A percentile compares a stretch with the other conserved stretches of the same genome.
phyloP scores from a whole-genome alignment of 208 protist species.

The Trypanosomatidae sp. region DNA sequence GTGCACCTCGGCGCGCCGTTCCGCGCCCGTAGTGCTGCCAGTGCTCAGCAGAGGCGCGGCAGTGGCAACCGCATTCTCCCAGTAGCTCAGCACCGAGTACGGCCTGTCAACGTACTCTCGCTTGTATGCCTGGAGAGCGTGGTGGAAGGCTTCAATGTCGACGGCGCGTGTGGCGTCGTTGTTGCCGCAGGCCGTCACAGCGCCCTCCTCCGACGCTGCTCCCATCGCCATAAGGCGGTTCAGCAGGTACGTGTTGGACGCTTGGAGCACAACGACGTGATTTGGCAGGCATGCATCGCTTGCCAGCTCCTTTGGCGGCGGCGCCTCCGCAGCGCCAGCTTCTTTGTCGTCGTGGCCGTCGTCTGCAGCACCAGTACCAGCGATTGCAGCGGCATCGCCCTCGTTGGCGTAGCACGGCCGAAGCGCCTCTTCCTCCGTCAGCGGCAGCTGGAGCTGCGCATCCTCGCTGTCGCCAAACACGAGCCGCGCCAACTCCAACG shows the following conservation, averaged over 20 bases:
- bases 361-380: conserved; percentile 3
- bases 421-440: conserved; percentile 81
- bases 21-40: conserved; percentile 18
- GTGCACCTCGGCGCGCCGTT: conserved; percentile 34
- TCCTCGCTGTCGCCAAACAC: conserved; percentile 50
- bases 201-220: conserved; percentile 18
- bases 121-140: conserved; percentile 47
- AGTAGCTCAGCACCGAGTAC: conserved; percentile 79
- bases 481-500: conserved; percentile 78
- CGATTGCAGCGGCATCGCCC: background rate
- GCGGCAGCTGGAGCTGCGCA: conserved; percentile 45
- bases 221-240: conserved; percentile 56
- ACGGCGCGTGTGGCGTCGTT: conserved; percentile 19
- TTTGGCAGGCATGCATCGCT: conserved; percentile 69
- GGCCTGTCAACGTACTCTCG: conserved; percentile 57
- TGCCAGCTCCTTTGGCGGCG: conserved; percentile 36
- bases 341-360: conserved; percentile 5
- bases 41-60: conserved; percentile 36
- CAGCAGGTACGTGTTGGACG: conserved; percentile 73
- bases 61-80: conserved; percentile 70
- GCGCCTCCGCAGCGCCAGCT: conserved; percentile 14
- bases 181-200: background rate
- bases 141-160: conserved; percentile 65
- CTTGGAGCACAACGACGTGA: conserved; percentile 78
- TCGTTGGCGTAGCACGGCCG: conserved; percentile 28